phyloP scores from a whole-genome alignment of 495 filamentous ascomycete species.

The Penicillium canescens region DNA sequence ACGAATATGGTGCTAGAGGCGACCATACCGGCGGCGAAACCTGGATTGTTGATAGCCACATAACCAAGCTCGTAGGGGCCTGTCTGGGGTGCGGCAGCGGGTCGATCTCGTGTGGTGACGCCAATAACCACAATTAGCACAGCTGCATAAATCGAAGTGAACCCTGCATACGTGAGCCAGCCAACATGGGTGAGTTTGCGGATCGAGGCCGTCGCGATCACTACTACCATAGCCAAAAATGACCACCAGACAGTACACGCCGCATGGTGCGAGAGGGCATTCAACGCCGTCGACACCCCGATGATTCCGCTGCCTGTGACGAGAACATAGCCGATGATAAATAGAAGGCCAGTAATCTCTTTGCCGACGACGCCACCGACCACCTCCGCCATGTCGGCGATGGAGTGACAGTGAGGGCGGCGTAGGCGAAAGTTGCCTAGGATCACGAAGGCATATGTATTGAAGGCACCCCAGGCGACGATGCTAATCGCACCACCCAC shows the following conservation, averaged over 20 bases:
- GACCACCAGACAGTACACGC: slow-evolving; percentile 48
- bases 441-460: slow-evolving; percentile 45
- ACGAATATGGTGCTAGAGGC: slow-evolving; percentile 40
- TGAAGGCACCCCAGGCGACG: slow-evolving; percentile 57
- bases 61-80: slow-evolving; percentile 48
- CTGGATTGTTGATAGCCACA: slow-evolving; percentile 23
- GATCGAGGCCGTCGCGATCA: slow-evolving; percentile 47
- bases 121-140: slow-evolving; percentile 51
- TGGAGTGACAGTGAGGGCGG: slow-evolving; percentile 42
- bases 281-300: slow-evolving; percentile 48
- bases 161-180: slow-evolving; percentile 45
- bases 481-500: slow-evolving; percentile 56
- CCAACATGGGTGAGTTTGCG: slow-evolving; percentile 39
- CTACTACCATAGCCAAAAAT: slow-evolving; percentile 57
- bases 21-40: slow-evolving; percentile 37
- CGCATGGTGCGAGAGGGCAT: slow-evolving; percentile 49
- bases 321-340: slow-evolving; percentile 49
- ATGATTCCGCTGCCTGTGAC: slow-evolving; percentile 45
- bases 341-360: slow-evolving; percentile 41
- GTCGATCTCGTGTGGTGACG: slow-evolving; percentile 40
- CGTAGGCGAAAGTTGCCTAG: slow-evolving; percentile 30
- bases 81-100: slow-evolving; percentile 32
- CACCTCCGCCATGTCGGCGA: slow-evolving; percentile 69
- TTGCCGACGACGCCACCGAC: slow-evolving; percentile 55
- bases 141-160: slow-evolving; percentile 41